Percentiles rank a stretch among this genome's conserved stretches.
phyloP scores from a whole-genome alignment of 495 filamentous ascomycete species.

The Parathielavia appendiculata region DNA sequence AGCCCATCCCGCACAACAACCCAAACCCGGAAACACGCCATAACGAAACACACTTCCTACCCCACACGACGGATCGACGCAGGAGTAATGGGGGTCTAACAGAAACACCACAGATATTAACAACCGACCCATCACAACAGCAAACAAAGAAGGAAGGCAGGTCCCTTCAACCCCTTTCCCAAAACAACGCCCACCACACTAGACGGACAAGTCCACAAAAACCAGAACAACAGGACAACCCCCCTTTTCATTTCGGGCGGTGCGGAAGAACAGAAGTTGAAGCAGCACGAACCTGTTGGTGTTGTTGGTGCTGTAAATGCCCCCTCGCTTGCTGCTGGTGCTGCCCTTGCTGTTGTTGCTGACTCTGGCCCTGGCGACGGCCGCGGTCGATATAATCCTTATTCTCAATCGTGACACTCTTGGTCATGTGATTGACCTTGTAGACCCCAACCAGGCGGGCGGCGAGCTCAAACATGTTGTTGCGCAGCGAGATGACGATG shows the following conservation, averaged over 20 bases:
- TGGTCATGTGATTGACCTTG: constrained; percentile 99
- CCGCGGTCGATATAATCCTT: constrained; percentile 54
- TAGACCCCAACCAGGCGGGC: constrained; percentile 91
- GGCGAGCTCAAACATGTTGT: constrained; percentile 99
- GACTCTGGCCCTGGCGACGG: background rate
- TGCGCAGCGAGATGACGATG: constrained; percentile 94
- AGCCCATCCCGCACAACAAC: background rate
- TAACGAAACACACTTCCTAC: background rate
- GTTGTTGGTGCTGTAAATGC: constrained; percentile 7
- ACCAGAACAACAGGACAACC: background rate
- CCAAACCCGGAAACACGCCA: background rate
- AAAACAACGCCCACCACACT: background rate
- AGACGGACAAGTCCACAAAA: background rate
- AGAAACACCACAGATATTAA: constrained; percentile 5
- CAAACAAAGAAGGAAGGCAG: background rate
- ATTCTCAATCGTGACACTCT: constrained; percentile 95
- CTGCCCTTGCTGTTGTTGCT: background rate
- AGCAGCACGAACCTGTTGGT: constrained; percentile 17
- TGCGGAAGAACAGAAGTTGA: constrained; percentile 10
- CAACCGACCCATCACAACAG: background rate
- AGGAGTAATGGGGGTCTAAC: constrained; percentile 11
- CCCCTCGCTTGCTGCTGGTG: background rate
- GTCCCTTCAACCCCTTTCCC: background rate
- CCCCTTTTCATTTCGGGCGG: constrained; percentile 2
- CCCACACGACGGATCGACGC: constrained; percentile 6